Base-by-base conservation (phyloP, 805 yeast species). In the Yamadazyma olivae region DNA sequence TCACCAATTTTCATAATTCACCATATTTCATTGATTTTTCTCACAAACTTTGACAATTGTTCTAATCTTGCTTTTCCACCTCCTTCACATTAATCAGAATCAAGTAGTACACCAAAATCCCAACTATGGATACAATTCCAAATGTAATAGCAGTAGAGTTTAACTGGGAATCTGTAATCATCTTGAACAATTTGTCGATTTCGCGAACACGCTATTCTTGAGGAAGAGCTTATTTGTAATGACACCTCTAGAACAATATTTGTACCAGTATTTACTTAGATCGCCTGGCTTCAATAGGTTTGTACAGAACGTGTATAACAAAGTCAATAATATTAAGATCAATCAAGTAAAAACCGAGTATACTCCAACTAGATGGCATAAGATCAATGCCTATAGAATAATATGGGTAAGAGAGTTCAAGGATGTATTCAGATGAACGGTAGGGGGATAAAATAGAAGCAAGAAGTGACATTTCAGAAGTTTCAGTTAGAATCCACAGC, bases 101-200 rank as follows among this genome's bases (percentile, higher is more conserved):
- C 22, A 81, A 72, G 45, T 88, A 93, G 61, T 83, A 90, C 3
- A 82, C 65, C 30, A 85, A 61, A 25, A 89, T 83, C 48, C 90
- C 69, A 2, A 78, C 71, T 57, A 88, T 73, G 43, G 93, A 79
- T 5, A 77, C 54, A 37, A 88, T 57, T 4, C 96, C 97, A 47
- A 84, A 81, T 9, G 77, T 59, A 30, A 86, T 71, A 33, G 86
- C 95, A 30, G 87, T 64, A 32, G 75, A 63, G 57, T 89, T 78
- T 56, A 90, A 74, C 59, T 88, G 93, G 37, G 68, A 69, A 70
- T 90, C 97, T 12, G 86, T 70, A 52, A 90, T 89, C 96, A 90
- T 90, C 32, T 13, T 34, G 28, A 20, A n/a, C n/a, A n/a, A 20
- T 20, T 20, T 10, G 23, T 20, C 23, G 23, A 20, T 20, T 20